These are phyloP conservation scores for Excoecaria agallocha DNA, from an alignment of 345 rosid species.

Conservation along the genomic window DNA sequence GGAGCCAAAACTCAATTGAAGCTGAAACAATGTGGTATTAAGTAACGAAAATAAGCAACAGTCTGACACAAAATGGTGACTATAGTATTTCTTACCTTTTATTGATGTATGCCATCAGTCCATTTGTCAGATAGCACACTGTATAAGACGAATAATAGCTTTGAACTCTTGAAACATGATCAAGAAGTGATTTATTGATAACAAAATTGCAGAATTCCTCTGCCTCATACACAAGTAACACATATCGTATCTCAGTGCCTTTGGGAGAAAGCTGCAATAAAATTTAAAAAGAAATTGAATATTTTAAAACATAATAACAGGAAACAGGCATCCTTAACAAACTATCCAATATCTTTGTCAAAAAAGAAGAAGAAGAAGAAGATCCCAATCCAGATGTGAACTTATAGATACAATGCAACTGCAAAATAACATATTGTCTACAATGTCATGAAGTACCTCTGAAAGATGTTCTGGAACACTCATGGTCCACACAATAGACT, in stretches of 20 bases:
- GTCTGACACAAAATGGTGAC: not conserved
- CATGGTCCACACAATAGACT: slow-evolving; percentile 87
- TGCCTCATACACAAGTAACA: slow-evolving; percentile 65
- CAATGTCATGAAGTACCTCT: slow-evolving; percentile 43
- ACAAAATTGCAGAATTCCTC: slow-evolving; percentile 84
- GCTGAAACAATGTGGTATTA: not conserved
- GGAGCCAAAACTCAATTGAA: not conserved
- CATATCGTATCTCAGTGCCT: slow-evolving; percentile 51
- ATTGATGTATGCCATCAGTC: slow-evolving; percentile 67
- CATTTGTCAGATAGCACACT: slow-evolving; percentile 86
- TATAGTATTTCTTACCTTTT: slow-evolving; percentile 52
- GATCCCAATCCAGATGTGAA: not conserved
- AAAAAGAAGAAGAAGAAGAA: no score
- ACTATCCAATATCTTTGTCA: not conserved
- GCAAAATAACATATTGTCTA: not conserved
- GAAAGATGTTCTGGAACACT: slow-evolving; percentile 66
- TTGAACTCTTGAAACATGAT: slow-evolving; percentile 56
- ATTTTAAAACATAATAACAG: not conserved
- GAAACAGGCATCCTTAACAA: not conserved
- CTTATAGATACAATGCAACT: not conserved
- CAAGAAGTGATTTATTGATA: slow-evolving; percentile 46
- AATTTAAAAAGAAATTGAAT: not conserved
- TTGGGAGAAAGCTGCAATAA: slow-evolving; percentile 54
- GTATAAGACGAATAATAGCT: slow-evolving; percentile 70
- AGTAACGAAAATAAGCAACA: slow-evolving; percentile 3